A percentile compares a stretch with the other conserved stretches of the same genome.
These are phyloP conservation scores for Cryptococcus maquisensis DNA, from an alignment of 1,284 basidiomycete genomes.

Conservation along the genomic window DNA sequence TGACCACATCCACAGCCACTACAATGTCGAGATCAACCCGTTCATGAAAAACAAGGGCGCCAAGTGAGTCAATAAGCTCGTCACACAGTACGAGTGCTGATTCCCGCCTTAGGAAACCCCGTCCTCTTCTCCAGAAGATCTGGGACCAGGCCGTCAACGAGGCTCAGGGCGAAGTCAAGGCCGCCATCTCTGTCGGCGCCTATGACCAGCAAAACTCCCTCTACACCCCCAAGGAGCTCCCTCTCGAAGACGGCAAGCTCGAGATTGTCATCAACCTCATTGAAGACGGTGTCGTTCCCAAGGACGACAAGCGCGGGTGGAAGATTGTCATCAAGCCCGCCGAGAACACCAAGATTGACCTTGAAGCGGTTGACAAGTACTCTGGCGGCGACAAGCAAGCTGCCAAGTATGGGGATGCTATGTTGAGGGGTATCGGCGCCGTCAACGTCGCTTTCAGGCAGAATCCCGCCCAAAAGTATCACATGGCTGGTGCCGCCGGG, in stretches of 20 bases:
- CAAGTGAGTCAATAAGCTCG: slow-evolving; percentile 22
- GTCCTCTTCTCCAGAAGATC: slow-evolving; percentile 24
- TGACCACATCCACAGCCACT: slow-evolving; percentile 30
- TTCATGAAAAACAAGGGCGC: slow-evolving; percentile 14
- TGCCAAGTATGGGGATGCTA: neutral
- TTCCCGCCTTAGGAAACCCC: slow-evolving; percentile 29
- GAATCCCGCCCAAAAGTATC: slow-evolving; percentile 34
- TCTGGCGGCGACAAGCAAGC: neutral
- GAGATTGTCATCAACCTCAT: neutral
- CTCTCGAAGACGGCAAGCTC: slow-evolving; percentile 23
- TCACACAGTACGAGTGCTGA: slow-evolving; percentile 21
- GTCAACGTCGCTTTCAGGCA: slow-evolving; percentile 43
- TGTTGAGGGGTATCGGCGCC: slow-evolving; percentile 33
- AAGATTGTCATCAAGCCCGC: slow-evolving; percentile 36
- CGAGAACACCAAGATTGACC: slow-evolving; percentile 26
- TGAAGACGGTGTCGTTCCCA: slow-evolving; percentile 23
- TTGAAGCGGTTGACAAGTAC: slow-evolving; percentile 37
- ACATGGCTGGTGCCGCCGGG: slow-evolving; percentile 39
- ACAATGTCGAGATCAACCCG: slow-evolving; percentile 45
- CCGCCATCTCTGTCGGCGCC: slow-evolving; percentile 23
- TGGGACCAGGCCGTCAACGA: slow-evolving; percentile 32
- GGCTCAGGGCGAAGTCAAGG: slow-evolving; percentile 19
- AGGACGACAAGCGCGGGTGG: slow-evolving; percentile 32
- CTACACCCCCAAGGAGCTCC: slow-evolving; percentile 36
- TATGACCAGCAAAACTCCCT: slow-evolving; percentile 40